These are phyloP conservation scores for Candida pseudoviswanathii DNA, from an alignment of 1,139 yeast species.

Conservation along the genomic window DNA sequence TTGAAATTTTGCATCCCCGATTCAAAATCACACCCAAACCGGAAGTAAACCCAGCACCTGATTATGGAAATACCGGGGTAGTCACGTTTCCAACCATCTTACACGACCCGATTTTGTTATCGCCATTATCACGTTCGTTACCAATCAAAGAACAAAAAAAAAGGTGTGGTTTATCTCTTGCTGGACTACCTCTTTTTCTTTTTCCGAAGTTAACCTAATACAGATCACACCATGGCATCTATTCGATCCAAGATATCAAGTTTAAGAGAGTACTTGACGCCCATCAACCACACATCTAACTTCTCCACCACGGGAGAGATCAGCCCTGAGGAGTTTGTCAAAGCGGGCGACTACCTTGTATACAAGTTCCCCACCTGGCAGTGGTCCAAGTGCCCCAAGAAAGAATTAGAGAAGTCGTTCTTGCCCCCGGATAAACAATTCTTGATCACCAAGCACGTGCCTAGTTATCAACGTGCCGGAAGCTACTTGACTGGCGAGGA, in stretches of 20 bases:
- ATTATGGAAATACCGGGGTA: too few relatives aligned
- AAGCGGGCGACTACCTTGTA: constrained; percentile 90
- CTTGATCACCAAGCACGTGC: constrained; percentile 85
- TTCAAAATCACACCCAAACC: neutral
- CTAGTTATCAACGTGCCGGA: constrained; percentile 76
- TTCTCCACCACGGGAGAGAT: constrained; percentile 86
- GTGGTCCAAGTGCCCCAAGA: constrained; percentile 75
- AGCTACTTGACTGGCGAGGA: constrained; percentile 49
- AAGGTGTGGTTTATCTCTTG: too few relatives aligned
- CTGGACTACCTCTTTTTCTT: neutral
- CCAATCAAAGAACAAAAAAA: neutral
- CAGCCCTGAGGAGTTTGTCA: constrained; percentile 90
- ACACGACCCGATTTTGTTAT: neutral
- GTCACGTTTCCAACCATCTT: neutral
- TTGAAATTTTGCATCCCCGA: too few relatives aligned
- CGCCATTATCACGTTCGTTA: neutral
- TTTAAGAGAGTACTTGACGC: constrained; percentile 89
- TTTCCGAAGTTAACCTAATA: neutral
- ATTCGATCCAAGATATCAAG: constrained; percentile 80
- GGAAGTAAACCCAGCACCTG: neutral
- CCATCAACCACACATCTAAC: constrained; percentile 80
- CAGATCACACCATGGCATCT: constrained; percentile 16
- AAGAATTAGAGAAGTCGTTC: constrained; percentile 61
- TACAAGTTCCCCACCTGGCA: constrained; percentile 96
- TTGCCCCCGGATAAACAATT: constrained; percentile 86